These are phyloP conservation scores for Mycena vitilis DNA, from an alignment of 768 basidiomycete genomes.

Conservation along the genomic window DNA sequence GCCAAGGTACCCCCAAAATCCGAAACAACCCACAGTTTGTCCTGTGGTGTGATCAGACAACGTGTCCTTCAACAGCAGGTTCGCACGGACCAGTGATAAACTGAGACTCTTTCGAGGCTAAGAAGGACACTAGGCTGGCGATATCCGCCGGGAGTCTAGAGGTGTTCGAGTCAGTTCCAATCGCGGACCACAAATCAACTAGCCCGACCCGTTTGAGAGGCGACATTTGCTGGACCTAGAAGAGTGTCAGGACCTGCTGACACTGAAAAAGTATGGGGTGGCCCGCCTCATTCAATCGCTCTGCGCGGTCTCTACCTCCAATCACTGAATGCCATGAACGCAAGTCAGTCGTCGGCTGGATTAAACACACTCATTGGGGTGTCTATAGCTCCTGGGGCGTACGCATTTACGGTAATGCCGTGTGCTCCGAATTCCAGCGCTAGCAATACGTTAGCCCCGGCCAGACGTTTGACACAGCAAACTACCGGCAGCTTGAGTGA, in stretches of 20 bases:
- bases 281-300: background rate
- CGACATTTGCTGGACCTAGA: conserved; percentile 14
- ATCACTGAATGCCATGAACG: background rate
- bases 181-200: background rate
- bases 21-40: conserved; percentile 21
- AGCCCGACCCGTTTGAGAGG: conserved; percentile 19
- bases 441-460: conserved; percentile 9
- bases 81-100: conserved; percentile 42
- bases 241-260: background rate
- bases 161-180: background rate
- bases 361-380: conserved; percentile 21
- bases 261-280: background rate
- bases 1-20: no score
- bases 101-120: conserved; percentile 43
- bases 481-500: conserved; percentile 52
- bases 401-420: conserved; percentile 43
- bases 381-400: conserved; percentile 39
- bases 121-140: conserved; percentile 44
- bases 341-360: background rate
- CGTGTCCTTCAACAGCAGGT: background rate
- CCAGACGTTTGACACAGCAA: background rate
- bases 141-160: conserved; percentile 38
- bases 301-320: background rate
- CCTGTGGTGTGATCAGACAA: background rate
- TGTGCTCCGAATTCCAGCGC: conserved; percentile 45